A percentile compares a stretch with the other conserved stretches of the same genome.
Conservation (phyloP, 2,329 filamentous ascomycete species). For the Myotisia sp. region DNA sequence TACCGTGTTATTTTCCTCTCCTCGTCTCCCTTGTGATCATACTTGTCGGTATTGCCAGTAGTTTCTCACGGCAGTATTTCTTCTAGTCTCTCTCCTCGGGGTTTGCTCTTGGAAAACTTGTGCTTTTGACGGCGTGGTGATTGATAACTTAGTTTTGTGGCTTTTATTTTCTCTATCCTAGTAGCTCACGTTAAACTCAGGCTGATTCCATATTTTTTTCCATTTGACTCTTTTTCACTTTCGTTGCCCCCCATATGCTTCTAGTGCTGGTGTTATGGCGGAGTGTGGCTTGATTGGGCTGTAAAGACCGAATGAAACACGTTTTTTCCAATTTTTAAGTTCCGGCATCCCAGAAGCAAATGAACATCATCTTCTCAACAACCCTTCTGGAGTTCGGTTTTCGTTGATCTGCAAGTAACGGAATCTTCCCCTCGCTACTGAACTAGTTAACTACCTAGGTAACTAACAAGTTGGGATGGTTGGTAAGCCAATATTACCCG, state of each 20-base stretch:
- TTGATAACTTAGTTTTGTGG: slow-evolving; percentile 6
- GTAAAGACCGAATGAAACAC: too few species aligned
- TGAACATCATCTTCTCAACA: too few species aligned
- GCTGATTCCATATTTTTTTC: slow-evolving; percentile 18
- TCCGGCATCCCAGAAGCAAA: too few species aligned
- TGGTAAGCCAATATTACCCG: too few species aligned
- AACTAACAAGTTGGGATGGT: too few species aligned
- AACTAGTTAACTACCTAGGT: too few species aligned
- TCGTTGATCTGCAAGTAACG: too few species aligned
- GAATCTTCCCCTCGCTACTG: too few species aligned
- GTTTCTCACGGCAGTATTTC: slow-evolving; percentile 6
- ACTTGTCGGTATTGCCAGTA: slow-evolving; percentile 13
- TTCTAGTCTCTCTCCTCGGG: slow-evolving; percentile 9
- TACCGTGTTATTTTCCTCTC: slow-evolving; percentile 2
- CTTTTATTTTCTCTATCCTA: slow-evolving; percentile 5
- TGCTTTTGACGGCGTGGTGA: slow-evolving; percentile 19
- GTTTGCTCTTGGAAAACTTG: slow-evolving; percentile 18
- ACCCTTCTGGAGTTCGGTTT: too few species aligned
- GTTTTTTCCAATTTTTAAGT: too few species aligned
- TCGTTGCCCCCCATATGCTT: slow-evolving; percentile 11
- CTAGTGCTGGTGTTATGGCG: slow-evolving; percentile 11
- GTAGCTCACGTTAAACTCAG: slow-evolving; percentile 10
- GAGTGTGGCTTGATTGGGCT: slow-evolving; percentile 6
- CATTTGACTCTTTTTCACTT: slow-evolving; percentile 20
- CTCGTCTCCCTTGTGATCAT: not conserved